These are phyloP conservation scores for Arthrobotrys musiformis DNA, from an alignment of 2,329 filamentous ascomycete genomes.

Conservation along the genomic window DNA sequence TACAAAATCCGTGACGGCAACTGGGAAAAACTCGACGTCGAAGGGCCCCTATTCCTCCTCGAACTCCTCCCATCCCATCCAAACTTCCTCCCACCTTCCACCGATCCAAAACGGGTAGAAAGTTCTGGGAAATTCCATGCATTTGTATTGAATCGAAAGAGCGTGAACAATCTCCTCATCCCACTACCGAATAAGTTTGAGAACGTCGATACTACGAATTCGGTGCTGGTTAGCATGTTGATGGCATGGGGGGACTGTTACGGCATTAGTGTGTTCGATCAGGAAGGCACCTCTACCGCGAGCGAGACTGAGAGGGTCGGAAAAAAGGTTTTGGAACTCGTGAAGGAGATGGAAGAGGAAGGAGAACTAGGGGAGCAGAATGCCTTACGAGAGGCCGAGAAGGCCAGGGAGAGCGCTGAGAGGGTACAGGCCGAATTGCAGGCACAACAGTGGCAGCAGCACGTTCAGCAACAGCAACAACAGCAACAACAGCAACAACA, in stretches of 20 bases:
- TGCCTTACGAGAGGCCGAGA: no score
- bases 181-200: slow-evolving; percentile 42
- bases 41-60: slow-evolving; percentile 44
- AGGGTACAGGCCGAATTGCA: slow-evolving; percentile 13
- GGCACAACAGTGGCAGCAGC: not conserved
- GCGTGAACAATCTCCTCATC: slow-evolving; percentile 47
- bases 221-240: slow-evolving; percentile 48
- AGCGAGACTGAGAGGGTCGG: slow-evolving; percentile 42
- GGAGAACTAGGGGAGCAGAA: no score
- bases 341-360: slow-evolving; percentile 32
- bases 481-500: not conserved
- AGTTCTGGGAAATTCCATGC: slow-evolving; percentile 39
- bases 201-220: slow-evolving; percentile 50
- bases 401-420: not conserved
- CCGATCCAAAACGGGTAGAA: slow-evolving; percentile 5
- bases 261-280: slow-evolving; percentile 47
- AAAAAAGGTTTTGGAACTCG: slow-evolving; percentile 28
- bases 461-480: not conserved
- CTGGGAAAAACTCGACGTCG: slow-evolving; percentile 51
- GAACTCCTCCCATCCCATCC: slow-evolving; percentile 39
- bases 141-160: slow-evolving; percentile 47
- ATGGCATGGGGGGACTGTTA: slow-evolving; percentile 52
- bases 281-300: slow-evolving; percentile 41
- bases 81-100: slow-evolving; percentile 3
- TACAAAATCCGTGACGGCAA: slow-evolving; percentile 40